Percentiles rank a stretch among this genome's conserved stretches.
Evolutionary conservation across 192 early-diverging fungal species (phyloP).

Genomic region (Jimgerdemannia lactiflua): DNA sequence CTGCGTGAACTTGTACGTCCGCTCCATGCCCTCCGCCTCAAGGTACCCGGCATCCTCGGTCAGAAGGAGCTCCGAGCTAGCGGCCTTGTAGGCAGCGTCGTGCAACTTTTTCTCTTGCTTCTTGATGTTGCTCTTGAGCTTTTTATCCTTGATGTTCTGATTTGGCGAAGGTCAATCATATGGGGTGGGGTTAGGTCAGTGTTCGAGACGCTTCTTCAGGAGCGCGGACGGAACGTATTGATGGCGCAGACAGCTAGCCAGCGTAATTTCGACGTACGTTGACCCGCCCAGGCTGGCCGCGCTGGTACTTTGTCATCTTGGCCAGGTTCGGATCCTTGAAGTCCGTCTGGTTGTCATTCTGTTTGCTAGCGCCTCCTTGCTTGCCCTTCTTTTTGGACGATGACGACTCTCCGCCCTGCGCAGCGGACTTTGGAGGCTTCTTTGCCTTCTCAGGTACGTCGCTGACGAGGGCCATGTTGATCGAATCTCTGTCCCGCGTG

Average conservation of each 20-base stretch:
- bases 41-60: conserved; percentile 77
- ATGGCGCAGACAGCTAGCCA: not conserved
- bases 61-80: conserved; percentile 74
- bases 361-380: not conserved
- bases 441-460: not conserved
- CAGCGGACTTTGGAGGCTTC: not conserved
- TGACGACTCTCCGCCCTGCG: too few species aligned
- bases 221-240: not conserved
- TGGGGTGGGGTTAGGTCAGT: conserved; percentile 1
- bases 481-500: too few species aligned
- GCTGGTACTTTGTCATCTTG: conserved; percentile 34
- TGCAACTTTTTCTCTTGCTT: conserved; percentile 56
- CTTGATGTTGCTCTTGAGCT: conserved; percentile 62
- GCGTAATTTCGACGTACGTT: not conserved
- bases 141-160: conserved; percentile 65
- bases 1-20: conserved; percentile 85
- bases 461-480: not conserved
- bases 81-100: conserved; percentile 71
- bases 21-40: conserved; percentile 88
- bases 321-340: conserved; percentile 38
- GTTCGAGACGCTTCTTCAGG: not conserved
- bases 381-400: not conserved
- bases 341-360: conserved; percentile 18
- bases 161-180: too few species aligned
- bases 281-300: conserved; percentile 18